phyloP scores from a whole-genome alignment of 257 asterid genomes.

The Solanum phureja region DNA sequence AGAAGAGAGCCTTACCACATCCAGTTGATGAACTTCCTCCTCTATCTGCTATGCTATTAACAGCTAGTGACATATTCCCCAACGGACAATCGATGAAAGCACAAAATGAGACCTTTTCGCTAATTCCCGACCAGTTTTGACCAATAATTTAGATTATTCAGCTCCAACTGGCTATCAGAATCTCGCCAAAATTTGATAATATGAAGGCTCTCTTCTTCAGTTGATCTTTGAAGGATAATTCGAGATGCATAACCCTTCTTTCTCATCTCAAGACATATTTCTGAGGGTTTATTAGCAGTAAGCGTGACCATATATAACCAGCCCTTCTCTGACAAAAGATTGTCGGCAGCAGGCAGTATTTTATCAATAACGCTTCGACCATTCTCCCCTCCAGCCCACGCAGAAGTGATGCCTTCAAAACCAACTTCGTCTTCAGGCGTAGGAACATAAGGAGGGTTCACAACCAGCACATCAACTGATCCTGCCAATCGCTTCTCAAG shows the following conservation, averaged over 20 bases:
- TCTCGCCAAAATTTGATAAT: conserved; percentile 88
- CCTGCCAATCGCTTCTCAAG: conserved; percentile 47
- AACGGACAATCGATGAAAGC: conserved; percentile 4
- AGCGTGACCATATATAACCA: conserved; percentile 82
- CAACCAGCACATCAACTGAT: conserved; percentile 77
- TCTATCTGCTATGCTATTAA: not conserved
- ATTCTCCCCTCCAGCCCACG: conserved; percentile 97
- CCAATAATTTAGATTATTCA: conserved; percentile 6
- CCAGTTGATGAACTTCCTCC: not conserved
- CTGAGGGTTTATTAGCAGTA: conserved; percentile 58
- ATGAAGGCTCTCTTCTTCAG: conserved; percentile 91
- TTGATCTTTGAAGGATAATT: conserved; percentile 70
- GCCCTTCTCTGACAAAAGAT: conserved; percentile 72
- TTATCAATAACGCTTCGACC: conserved; percentile 75
- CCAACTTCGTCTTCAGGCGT: conserved; percentile 98
- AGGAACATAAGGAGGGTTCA: conserved; percentile 97
- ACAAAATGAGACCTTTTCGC: not conserved
- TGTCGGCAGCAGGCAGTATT: conserved; percentile 76
- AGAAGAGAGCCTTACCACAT: not conserved
- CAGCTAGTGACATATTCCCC: conserved; percentile 13
- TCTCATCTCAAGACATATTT: conserved; percentile 71
- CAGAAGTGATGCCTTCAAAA: conserved; percentile 53
- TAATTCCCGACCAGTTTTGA: not conserved
- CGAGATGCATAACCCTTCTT: conserved; percentile 77
- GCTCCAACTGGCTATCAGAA: conserved; percentile 31